Evolutionary conservation across 495 filamentous ascomycete genomes (phyloP).

Genomic region (Beverwykella pulmonaria): DNA sequence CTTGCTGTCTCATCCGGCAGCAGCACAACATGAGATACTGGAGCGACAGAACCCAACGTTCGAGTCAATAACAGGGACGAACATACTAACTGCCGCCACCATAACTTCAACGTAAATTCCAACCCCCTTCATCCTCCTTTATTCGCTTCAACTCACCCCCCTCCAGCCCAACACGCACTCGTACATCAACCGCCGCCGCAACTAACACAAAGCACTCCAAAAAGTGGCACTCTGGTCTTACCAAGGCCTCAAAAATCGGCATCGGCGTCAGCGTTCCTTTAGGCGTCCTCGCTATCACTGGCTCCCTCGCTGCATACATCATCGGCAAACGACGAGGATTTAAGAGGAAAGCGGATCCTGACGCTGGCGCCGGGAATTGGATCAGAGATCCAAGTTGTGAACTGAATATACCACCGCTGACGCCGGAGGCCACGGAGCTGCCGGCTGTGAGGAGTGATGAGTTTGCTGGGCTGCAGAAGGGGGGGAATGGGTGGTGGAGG

Average conservation of each 20-base stretch:
- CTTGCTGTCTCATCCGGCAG: no score
- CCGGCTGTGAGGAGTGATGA: conserved; percentile 5
- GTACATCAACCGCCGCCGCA: neutral
- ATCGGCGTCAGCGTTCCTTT: conserved; percentile 10
- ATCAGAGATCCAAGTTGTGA: conserved; percentile 6
- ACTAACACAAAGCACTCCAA: neutral
- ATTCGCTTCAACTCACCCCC: no score
- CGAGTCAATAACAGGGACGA: no score
- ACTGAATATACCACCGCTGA: neutral
- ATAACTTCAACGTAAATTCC: no score
- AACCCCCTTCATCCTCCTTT: no score
- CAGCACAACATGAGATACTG: no score
- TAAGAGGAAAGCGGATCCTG: conserved; percentile 6
- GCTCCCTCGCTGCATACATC: conserved; percentile 6
- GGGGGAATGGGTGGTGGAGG: neutral
- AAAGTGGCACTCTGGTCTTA: neutral
- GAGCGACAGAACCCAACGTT: no score
- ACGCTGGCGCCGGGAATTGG: neutral
- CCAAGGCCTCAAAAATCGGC: conserved; percentile 2
- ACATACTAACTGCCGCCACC: no score
- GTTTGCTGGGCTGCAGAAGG: neutral
- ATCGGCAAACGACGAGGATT: conserved; percentile 12
- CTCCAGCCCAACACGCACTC: no score
- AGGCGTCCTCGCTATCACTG: conserved; percentile 2
- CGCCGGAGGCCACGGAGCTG: neutral